Conservation (phyloP, 176 grass and related monocot species). For the Pontederia paniculata region DNA sequence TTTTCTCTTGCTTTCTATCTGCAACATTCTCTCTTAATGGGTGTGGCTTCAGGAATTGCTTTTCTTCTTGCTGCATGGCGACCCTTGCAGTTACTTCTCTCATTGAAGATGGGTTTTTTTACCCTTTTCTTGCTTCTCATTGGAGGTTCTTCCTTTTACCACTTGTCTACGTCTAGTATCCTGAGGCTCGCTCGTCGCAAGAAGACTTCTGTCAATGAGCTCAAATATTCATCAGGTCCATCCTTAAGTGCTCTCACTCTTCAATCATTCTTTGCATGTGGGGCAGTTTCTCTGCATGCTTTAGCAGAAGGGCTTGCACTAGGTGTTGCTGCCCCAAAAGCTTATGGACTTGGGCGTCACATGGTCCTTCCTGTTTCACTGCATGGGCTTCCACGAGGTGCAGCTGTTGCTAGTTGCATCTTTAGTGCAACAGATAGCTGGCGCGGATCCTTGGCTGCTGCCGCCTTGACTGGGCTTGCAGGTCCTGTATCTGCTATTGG, state of each 20-base stretch:
- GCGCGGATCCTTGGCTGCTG: conserved; percentile 71
- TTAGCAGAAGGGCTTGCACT: conserved; percentile 80
- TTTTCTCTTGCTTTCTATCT: conserved; percentile 68
- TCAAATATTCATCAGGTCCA: conserved; percentile 32
- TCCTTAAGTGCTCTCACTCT: conserved; percentile 72
- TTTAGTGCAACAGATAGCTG: conserved; percentile 91
- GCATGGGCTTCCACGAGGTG: conserved; percentile 79
- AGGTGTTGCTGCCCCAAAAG: conserved; percentile 85
- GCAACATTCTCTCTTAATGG: conserved; percentile 78
- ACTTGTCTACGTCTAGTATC: conserved; percentile 35
- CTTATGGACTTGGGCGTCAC: conserved; percentile 78
- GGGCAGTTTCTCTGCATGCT: conserved; percentile 65
- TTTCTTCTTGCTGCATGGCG: conserved; percentile 91
- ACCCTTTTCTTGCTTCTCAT: conserved; percentile 42
- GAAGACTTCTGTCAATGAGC: conserved; percentile 47
- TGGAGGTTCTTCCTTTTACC: conserved; percentile 44
- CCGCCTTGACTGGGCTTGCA: conserved; percentile 65
- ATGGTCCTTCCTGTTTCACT: conserved; percentile 95
- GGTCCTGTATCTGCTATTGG: conserved; percentile 66
- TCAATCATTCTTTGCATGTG: conserved; percentile 77
- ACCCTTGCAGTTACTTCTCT: conserved; percentile 68
- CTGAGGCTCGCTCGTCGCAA: conserved; percentile 53
- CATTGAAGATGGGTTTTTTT: conserved; percentile 67
- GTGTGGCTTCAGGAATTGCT: conserved; percentile 88
- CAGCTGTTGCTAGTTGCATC: conserved; percentile 74